Percentiles rank a stretch among this genome's conserved stretches.
Conservation (phyloP, 768 basidiomycete genomes). For the Asterophora lycoperdoides region DNA sequence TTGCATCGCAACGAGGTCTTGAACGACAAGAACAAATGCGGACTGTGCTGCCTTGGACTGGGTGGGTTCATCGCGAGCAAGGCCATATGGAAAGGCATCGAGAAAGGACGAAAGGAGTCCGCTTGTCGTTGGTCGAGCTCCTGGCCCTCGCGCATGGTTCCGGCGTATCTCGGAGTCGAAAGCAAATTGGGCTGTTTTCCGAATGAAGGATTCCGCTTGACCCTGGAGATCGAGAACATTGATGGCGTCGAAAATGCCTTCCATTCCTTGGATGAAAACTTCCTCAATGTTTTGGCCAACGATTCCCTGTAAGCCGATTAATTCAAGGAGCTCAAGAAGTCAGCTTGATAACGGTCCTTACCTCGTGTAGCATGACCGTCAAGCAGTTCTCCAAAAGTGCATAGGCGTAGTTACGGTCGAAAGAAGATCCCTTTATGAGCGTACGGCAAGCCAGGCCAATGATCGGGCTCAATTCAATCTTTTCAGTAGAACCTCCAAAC, state of each 20-base stretch:
- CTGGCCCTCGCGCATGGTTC: constrained; percentile 48
- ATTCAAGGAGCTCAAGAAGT: constrained; percentile 1
- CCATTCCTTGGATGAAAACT: constrained; percentile 63
- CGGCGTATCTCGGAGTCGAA: constrained; percentile 74
- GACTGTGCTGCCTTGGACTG: constrained; percentile 58
- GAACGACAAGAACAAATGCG: constrained; percentile 58
- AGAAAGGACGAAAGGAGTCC: constrained; percentile 64
- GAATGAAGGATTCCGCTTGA: constrained; percentile 66
- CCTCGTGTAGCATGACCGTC: constrained; percentile 73
- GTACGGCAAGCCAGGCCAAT: constrained; percentile 61
- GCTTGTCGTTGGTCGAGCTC: constrained; percentile 51
- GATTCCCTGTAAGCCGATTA: constrained; percentile 47
- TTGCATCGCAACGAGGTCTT: constrained; percentile 59
- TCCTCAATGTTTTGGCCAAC: constrained; percentile 70
- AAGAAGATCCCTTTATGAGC: constrained; percentile 45
- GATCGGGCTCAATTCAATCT: constrained; percentile 63
- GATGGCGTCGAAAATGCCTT: constrained; percentile 76
- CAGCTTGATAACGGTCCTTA: constrained; percentile 26
- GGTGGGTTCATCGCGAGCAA: constrained; percentile 61
- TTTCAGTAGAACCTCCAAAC: constrained; percentile 63
- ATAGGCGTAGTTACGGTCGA: constrained; percentile 58
- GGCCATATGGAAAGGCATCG: constrained; percentile 74
- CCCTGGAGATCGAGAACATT: constrained; percentile 65
- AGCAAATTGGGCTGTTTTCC: constrained; percentile 63
- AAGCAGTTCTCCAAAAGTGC: constrained; percentile 67